These are phyloP conservation scores for Skeletonema potamos DNA, from an alignment of 108 stramenopile genomes.

Conservation along the genomic window DNA sequence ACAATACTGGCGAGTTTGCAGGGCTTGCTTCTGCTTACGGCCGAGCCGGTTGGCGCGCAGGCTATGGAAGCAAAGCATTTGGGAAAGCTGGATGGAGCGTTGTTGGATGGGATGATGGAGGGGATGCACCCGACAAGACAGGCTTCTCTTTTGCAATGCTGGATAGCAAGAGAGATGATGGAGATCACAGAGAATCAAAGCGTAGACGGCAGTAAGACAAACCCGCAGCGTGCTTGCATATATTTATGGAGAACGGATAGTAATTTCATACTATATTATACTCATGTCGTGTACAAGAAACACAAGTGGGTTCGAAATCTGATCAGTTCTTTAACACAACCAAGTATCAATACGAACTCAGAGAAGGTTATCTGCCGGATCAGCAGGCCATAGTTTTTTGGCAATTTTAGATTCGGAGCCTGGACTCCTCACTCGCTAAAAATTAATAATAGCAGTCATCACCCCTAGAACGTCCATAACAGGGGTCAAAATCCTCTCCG, in stretches of 20 bases:
- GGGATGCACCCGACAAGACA: constrained; percentile 56
- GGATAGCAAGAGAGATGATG: constrained; percentile 6
- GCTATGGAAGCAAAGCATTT: constrained; percentile 85
- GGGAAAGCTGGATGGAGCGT: constrained; percentile 83
- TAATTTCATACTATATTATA: too few relatives aligned
- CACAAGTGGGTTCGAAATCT: too few relatives aligned
- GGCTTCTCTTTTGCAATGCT: constrained; percentile 84
- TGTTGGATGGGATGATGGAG: constrained; percentile 80
- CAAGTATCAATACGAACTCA: too few relatives aligned
- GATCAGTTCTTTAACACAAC: too few relatives aligned
- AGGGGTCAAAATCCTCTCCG: too few relatives aligned
- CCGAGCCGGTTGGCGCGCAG: constrained; percentile 84
- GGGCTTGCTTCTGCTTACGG: constrained; percentile 84
- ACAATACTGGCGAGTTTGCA: constrained; percentile 69
- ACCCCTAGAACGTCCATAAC: too few relatives aligned
- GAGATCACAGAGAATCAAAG: background rate
- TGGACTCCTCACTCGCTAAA: too few relatives aligned
- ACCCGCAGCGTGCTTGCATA: background rate
- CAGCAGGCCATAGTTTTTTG: too few relatives aligned
- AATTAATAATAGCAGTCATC: too few relatives aligned
- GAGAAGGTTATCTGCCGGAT: too few relatives aligned
- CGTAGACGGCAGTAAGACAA: constrained; percentile 19
- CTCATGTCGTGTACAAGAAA: too few relatives aligned
- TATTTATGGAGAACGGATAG: background rate
- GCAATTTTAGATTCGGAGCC: too few relatives aligned